Evolutionary conservation across 768 basidiomycete genomes (phyloP).

Genomic region (Hirschioporus abietinus): DNA sequence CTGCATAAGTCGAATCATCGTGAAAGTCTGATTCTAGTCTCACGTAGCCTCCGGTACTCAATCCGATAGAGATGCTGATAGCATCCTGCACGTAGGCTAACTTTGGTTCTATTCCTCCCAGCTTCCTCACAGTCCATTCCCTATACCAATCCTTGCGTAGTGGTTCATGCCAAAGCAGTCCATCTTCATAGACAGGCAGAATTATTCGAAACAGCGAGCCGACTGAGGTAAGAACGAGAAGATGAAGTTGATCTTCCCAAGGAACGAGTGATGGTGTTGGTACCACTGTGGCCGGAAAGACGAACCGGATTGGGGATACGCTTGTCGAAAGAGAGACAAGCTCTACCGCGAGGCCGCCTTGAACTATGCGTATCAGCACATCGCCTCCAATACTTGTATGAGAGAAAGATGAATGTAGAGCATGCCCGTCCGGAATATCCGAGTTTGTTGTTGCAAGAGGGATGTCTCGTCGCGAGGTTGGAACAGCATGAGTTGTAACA

Average conservation of each 20-base stretch:
- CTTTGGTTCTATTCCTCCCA: not conserved
- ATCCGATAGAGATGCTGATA: slow-evolving; percentile 57
- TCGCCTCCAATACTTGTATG: slow-evolving; percentile 55
- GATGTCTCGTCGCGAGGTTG: slow-evolving; percentile 52
- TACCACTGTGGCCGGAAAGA: slow-evolving; percentile 67
- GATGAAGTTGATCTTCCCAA: slow-evolving; percentile 51
- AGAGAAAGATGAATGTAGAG: slow-evolving; percentile 54
- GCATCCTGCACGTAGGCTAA: slow-evolving; percentile 60
- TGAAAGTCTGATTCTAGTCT: slow-evolving; percentile 62
- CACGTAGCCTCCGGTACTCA: slow-evolving; percentile 58
- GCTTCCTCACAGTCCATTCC: slow-evolving; percentile 3
- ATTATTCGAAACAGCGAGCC: slow-evolving; percentile 73
- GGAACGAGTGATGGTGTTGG: slow-evolving; percentile 61
- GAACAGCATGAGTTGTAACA: slow-evolving; percentile 46
- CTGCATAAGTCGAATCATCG: slow-evolving; percentile 49
- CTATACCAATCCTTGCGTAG: slow-evolving; percentile 33
- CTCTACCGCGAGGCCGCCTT: slow-evolving; percentile 69
- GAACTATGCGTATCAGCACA: slow-evolving; percentile 68
- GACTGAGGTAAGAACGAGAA: slow-evolving; percentile 60
- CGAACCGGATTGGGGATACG: slow-evolving; percentile 64
- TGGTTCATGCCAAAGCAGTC: slow-evolving; percentile 55
- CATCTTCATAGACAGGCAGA: slow-evolving; percentile 50
- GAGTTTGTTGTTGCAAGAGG: slow-evolving; percentile 40
- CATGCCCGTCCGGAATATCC: slow-evolving; percentile 64
- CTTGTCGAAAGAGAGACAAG: slow-evolving; percentile 67